phyloP scores from a whole-genome alignment of 306 rosid species.

The Casuarina glauca region DNA sequence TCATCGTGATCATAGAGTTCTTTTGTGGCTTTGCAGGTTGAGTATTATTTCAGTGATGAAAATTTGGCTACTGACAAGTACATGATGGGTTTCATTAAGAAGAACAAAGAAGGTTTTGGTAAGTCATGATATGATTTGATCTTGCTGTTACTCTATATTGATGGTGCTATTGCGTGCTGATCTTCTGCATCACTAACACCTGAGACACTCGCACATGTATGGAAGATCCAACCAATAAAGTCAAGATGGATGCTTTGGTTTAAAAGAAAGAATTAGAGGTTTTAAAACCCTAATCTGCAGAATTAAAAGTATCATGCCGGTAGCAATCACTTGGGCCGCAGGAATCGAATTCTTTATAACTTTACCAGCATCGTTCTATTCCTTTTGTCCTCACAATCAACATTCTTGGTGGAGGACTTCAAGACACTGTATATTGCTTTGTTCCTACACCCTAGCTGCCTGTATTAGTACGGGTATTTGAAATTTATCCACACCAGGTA shows the following conservation, averaged over 20 bases:
- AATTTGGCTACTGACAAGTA: constrained; percentile 69
- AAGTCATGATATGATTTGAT: constrained; percentile 13
- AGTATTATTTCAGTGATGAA: constrained; percentile 90
- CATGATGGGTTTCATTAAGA: constrained; percentile 56
- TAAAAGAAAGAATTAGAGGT: neutral
- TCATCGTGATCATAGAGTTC: neutral
- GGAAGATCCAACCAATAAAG: neutral
- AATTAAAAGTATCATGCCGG: neutral
- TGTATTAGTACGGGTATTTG: neutral
- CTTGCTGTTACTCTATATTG: neutral
- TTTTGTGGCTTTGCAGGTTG: constrained; percentile 64
- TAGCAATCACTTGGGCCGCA: too few relatives aligned
- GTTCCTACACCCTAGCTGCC: neutral
- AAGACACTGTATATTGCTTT: neutral
- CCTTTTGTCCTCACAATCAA: neutral
- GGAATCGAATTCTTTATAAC: too few relatives aligned
- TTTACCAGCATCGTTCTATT: too few relatives aligned
- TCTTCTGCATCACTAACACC: neutral
- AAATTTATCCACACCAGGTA: neutral
- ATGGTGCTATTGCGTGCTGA: neutral
- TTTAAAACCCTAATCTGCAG: neutral
- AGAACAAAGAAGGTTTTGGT: constrained; percentile 96
- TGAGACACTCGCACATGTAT: neutral
- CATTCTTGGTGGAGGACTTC: neutral
- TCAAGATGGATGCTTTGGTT: neutral